Evolutionary conservation across 2,329 filamentous ascomycete genomes (phyloP).

Genomic region (Aspergillus novoparasiticus): DNA sequence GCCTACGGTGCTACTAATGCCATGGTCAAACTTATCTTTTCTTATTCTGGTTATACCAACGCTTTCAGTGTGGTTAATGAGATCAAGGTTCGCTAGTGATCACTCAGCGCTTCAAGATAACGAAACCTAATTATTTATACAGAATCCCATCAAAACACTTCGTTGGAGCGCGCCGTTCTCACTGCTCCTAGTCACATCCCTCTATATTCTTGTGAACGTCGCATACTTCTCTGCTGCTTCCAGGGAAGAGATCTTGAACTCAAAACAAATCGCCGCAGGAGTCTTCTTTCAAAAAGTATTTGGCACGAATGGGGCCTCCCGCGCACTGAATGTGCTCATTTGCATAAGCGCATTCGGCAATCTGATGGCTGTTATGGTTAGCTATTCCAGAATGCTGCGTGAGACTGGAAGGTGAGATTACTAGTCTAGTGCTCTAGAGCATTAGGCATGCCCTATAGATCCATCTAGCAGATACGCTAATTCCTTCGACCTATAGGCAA

Average conservation of each 20-base stretch:
- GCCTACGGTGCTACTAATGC: not conserved
- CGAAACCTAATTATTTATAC: not conserved
- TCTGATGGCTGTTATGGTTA: constrained; percentile 58
- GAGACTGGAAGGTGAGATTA: constrained; percentile 56
- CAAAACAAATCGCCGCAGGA: constrained; percentile 58
- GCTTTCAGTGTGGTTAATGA: constrained; percentile 3
- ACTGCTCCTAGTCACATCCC: constrained; percentile 53
- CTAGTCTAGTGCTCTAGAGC: too few species aligned
- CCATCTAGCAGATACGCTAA: not conserved
- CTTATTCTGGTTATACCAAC: not conserved
- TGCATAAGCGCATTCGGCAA: constrained; percentile 63
- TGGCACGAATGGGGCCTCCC: constrained; percentile 51
- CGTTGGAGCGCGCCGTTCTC: constrained; percentile 55
- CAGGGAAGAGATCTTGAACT: constrained; percentile 56
- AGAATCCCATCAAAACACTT: constrained; percentile 61
- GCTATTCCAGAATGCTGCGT: constrained; percentile 58
- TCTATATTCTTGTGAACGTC: constrained; percentile 63
- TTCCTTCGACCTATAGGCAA: constrained; percentile 44
- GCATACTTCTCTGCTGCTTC: constrained; percentile 63
- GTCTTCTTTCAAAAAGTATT: constrained; percentile 64
- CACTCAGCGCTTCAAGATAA: too few species aligned
- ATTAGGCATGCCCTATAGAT: constrained; percentile 1
- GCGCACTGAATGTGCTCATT: constrained; percentile 60
- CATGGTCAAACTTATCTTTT: constrained; percentile 1
- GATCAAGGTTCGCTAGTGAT: not conserved